These are phyloP conservation scores for Leonotis leonurus DNA, from an alignment of 257 asterid species.

Conservation along the genomic window DNA sequence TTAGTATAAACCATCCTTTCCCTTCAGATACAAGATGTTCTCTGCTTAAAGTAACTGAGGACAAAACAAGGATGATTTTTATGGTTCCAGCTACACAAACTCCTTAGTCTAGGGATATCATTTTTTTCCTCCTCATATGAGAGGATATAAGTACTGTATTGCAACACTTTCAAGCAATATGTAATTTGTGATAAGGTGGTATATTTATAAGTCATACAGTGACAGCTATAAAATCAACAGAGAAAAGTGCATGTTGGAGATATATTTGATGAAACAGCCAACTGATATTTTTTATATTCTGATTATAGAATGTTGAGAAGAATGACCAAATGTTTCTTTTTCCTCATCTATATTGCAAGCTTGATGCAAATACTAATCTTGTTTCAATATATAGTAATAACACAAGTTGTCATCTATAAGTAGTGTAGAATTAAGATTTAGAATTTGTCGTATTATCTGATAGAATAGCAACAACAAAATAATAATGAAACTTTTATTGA, in stretches of 20 bases:
- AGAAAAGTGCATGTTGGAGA: not conserved
- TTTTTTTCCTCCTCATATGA: not conserved
- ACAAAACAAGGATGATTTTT: not conserved
- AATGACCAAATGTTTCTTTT: not conserved
- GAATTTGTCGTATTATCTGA: not conserved
- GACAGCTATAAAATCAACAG: not conserved
- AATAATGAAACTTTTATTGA: no score
- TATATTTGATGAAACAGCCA: not conserved
- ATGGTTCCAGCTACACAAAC: not conserved
- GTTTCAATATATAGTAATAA: not conserved
- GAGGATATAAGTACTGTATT: not conserved
- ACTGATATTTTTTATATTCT: not conserved
- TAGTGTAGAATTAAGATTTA: not conserved
- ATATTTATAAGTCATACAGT: not conserved
- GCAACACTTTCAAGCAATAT: not conserved
- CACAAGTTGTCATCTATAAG: conserved; percentile 3
- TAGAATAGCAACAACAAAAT: no score
- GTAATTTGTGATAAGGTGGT: not conserved
- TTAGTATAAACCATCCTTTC: conserved; percentile 4
- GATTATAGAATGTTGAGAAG: not conserved
- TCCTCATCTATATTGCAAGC: not conserved
- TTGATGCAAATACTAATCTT: not conserved
- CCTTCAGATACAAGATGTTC: not conserved
- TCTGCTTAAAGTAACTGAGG: conserved; percentile 3
- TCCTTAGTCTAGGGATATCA: not conserved